These are phyloP conservation scores for Apiospora marii DNA, from an alignment of 2,329 filamentous ascomycete genomes.

Conservation along the genomic window DNA sequence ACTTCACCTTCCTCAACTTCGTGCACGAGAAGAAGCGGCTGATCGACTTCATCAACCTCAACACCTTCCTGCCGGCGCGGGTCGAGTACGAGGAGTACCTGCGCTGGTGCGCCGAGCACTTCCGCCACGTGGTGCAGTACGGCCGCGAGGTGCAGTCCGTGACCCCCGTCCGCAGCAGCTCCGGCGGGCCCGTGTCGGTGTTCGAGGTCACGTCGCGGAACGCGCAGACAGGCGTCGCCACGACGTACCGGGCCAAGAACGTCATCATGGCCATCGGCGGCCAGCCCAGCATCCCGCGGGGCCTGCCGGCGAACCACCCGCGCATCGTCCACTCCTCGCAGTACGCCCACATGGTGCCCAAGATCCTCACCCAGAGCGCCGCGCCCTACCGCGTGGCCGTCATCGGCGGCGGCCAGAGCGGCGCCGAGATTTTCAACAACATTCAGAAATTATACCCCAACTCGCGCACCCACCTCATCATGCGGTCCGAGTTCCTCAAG, in stretches of 20 bases:
- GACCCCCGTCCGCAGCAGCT: conserved; percentile 61
- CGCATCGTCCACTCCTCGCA: conserved; percentile 88
- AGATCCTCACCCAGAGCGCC: conserved; percentile 63
- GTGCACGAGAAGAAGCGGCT: conserved; percentile 82
- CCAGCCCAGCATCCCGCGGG: conserved; percentile 73
- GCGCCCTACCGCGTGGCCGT: conserved; percentile 79
- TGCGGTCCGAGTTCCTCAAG: conserved; percentile 82
- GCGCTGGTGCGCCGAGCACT: conserved; percentile 86
- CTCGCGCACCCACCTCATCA: conserved; percentile 77
- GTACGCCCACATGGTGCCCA: conserved; percentile 72
- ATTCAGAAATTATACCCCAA: conserved; percentile 84
- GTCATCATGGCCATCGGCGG: conserved; percentile 68
- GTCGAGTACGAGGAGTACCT: conserved; percentile 96
- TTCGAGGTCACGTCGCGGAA: conserved; percentile 76
- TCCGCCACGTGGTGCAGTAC: conserved; percentile 77
- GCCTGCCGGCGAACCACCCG: conserved; percentile 73
- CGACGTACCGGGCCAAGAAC: conserved; percentile 66
- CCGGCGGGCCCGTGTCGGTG: conserved; percentile 59
- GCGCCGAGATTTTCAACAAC: conserved; percentile 94
- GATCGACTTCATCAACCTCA: conserved; percentile 88
- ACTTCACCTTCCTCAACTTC: conserved; percentile 97
- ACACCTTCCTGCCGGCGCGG: conserved; percentile 86
- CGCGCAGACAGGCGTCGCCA: conserved; percentile 60
- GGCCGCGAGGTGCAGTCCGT: conserved; percentile 79
- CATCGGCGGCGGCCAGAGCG: conserved; percentile 88